These are phyloP conservation scores for Xylariales sp. DNA, from an alignment of 2,329 filamentous ascomycete genomes.

Conservation along the genomic window DNA sequence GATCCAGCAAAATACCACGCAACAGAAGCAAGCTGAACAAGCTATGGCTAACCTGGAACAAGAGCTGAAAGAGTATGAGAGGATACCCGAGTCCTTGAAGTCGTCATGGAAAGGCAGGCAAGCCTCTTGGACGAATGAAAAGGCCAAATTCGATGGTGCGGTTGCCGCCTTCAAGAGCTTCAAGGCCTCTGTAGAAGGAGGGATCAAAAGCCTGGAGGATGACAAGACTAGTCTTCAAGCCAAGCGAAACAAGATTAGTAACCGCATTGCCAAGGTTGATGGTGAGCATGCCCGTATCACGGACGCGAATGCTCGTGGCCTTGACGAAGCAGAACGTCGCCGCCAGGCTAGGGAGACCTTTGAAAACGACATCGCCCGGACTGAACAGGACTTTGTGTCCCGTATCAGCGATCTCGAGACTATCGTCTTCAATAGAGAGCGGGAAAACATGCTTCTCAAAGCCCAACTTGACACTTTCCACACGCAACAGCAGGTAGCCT, in stretches of 20 bases:
- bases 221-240: constrained; percentile 73
- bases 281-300: constrained; percentile 77
- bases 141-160: constrained; percentile 69
- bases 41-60: constrained; percentile 65
- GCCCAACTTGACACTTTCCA: constrained; percentile 56
- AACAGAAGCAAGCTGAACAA: constrained; percentile 73
- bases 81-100: constrained; percentile 71
- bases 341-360: constrained; percentile 62
- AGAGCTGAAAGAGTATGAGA: constrained; percentile 73
- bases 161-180: constrained; percentile 65
- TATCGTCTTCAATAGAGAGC: constrained; percentile 55
- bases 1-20: constrained; percentile 78
- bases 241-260: constrained; percentile 78
- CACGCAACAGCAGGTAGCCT: constrained; percentile 49
- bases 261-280: constrained; percentile 77
- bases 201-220: constrained; percentile 70
- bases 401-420: constrained; percentile 54
- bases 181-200: constrained; percentile 71
- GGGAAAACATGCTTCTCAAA: constrained; percentile 54
- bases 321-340: constrained; percentile 71
- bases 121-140: constrained; percentile 64
- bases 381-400: constrained; percentile 58
- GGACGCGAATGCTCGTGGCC: constrained; percentile 73
- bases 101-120: constrained; percentile 67
- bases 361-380: constrained; percentile 59